A percentile compares a stretch with the other conserved stretches of the same genome.
These are phyloP conservation scores for Lyophyllum shimeji DNA, from an alignment of 768 basidiomycete genomes.

Conservation along the genomic window DNA sequence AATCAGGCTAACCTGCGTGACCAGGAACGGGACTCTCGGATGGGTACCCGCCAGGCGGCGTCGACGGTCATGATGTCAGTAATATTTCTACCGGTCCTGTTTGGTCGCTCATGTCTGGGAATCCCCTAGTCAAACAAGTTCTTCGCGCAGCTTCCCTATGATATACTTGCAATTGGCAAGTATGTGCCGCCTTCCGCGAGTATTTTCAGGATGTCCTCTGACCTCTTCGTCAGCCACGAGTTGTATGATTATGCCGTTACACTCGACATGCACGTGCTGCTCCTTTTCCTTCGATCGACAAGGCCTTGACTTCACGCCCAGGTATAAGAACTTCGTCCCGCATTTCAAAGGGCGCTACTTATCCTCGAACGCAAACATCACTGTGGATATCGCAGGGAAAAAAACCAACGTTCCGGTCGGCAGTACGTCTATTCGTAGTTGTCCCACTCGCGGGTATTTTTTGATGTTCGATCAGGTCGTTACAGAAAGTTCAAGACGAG, in stretches of 20 bases:
- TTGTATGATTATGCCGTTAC: slow-evolving; percentile 70
- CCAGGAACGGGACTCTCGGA: slow-evolving; percentile 76
- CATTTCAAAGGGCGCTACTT: slow-evolving; percentile 72
- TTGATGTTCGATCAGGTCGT: slow-evolving; percentile 35
- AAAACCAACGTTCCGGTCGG: slow-evolving; percentile 38
- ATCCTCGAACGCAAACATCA: slow-evolving; percentile 84
- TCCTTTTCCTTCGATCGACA: background rate
- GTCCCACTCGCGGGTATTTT: no score
- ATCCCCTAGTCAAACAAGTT: slow-evolving; percentile 66
- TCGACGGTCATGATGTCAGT: slow-evolving; percentile 68
- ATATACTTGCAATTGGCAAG: slow-evolving; percentile 85
- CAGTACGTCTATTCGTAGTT: slow-evolving; percentile 20
- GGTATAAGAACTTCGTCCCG: slow-evolving; percentile 63
- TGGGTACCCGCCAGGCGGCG: slow-evolving; percentile 66
- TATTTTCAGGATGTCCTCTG: background rate
- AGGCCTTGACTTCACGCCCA: slow-evolving; percentile 20
- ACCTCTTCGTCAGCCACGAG: slow-evolving; percentile 58
- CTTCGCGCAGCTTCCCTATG: slow-evolving; percentile 72
- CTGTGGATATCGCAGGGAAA: slow-evolving; percentile 46
- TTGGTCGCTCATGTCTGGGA: background rate
- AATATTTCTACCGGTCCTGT: background rate
- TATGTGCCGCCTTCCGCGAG: slow-evolving; percentile 30
- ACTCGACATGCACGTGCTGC: slow-evolving; percentile 55
- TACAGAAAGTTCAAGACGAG: slow-evolving; percentile 73
- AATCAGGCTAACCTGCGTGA: background rate